Evolutionary conservation across 2,329 filamentous ascomycete species (phyloP).

Genomic region (Aschersonia sp.): DNA sequence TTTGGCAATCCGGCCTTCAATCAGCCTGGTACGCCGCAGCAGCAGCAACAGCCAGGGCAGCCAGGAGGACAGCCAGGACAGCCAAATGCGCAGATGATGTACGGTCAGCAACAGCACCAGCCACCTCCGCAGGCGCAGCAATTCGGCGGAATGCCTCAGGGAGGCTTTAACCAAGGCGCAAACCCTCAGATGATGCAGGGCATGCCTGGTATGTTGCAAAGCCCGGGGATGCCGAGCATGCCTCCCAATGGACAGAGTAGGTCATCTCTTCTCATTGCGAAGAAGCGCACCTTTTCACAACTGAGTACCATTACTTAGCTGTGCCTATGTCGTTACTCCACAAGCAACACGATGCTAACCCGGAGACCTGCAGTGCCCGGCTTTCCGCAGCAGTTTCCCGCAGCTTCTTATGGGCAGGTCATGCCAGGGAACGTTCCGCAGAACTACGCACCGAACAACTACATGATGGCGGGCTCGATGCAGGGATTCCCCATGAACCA

Average conservation of each 20-base stretch:
- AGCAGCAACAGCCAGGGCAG: constrained; percentile 29
- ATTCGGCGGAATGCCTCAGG: constrained; percentile 39
- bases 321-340: too few relatives aligned
- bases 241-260: constrained; percentile 45
- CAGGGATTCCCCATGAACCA: constrained; percentile 41
- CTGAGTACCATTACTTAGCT: too few relatives aligned
- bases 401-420: constrained; percentile 40
- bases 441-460: constrained; percentile 30
- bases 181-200: constrained; percentile 41
- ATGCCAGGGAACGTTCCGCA: constrained; percentile 34
- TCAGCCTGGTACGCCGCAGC: constrained; percentile 14
- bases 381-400: constrained; percentile 43
- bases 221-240: constrained; percentile 44
- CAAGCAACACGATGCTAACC: constrained; percentile 4
- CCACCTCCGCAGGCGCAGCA: constrained; percentile 40
- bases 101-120: constrained; percentile 25
- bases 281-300: too few relatives aligned
- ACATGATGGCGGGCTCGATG: constrained; percentile 40
- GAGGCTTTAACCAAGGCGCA: constrained; percentile 32
- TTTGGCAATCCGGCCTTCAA: constrained; percentile 36
- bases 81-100: constrained; percentile 6
- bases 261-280: constrained; percentile 12
- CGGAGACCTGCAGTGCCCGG: constrained; percentile 31
- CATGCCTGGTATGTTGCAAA: constrained; percentile 49
- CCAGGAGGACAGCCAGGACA: constrained; percentile 29